These are phyloP conservation scores for Eleusine coracana DNA, from an alignment of 176 grass and related monocot species.

Conservation along the genomic window DNA sequence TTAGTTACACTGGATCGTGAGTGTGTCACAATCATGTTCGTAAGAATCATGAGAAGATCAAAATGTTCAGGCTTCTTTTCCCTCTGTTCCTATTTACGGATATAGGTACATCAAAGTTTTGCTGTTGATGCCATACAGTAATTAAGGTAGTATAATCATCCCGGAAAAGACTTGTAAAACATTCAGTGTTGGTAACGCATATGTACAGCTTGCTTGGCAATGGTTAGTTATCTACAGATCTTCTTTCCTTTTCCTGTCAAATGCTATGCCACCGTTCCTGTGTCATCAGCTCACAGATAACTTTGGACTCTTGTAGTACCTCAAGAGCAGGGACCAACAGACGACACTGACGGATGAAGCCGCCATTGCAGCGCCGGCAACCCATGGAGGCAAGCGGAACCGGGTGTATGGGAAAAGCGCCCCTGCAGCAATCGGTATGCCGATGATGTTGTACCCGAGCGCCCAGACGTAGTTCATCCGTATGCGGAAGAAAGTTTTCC, in stretches of 20 bases:
- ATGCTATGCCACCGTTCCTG: background rate
- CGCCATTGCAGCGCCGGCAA: slow-evolving; percentile 93
- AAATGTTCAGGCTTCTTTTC: background rate
- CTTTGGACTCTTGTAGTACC: slow-evolving; percentile 84
- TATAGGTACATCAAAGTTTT: background rate
- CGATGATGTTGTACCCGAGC: slow-evolving; percentile 87
- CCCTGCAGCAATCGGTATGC: slow-evolving; percentile 82
- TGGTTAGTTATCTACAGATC: slow-evolving; percentile 13
- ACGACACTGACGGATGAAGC: slow-evolving; percentile 88
- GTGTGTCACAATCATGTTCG: background rate
- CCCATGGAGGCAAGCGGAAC: slow-evolving; percentile 87
- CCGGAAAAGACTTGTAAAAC: background rate
- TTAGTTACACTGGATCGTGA: background rate
- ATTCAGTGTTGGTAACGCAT: too few relatives aligned
- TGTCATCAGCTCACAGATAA: slow-evolving; percentile 36
- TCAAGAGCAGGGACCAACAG: slow-evolving; percentile 83
- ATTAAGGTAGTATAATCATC: too few relatives aligned
- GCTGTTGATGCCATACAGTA: background rate
- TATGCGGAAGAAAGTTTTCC: slow-evolving; percentile 88
- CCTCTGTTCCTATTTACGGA: background rate
- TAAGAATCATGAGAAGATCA: background rate
- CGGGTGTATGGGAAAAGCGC: slow-evolving; percentile 70
- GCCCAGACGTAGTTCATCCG: slow-evolving; percentile 96
- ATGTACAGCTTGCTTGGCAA: slow-evolving; percentile 22
- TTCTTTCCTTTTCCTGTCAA: background rate